Base-by-base conservation (phyloP, 2,329 filamentous ascomycete genomes). In the Monilinia aucupariae region DNA sequence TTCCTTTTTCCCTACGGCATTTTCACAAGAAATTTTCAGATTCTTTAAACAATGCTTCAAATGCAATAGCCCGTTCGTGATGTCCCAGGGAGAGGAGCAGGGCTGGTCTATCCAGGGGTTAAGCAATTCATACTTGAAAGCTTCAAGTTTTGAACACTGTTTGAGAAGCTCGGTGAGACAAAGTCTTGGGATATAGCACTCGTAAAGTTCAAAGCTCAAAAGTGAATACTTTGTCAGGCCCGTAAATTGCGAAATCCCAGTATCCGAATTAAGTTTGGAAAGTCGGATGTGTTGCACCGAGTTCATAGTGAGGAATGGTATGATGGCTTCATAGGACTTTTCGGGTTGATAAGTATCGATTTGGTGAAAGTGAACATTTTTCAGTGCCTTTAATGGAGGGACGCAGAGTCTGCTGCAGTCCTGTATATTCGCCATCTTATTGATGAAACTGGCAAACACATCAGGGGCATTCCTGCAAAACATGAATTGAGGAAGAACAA, bases 71-170 rank as follows among this genome's bases (percentile, higher is more conserved):
- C 41, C 41, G 7, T 43, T 8, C 17, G 17, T 8, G 17, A 43
- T n/a, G 8, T 43, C 41, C 17, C 17, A n/a, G n/a, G n/a, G 7
- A 43, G 41, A 17, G 17, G 17, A 43, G 20, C 17, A 43, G 41
- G 3, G 17, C 7, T 43, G 4, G 8, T 2, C 13, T n/a, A 20
- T 7, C 17, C 1, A 7, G 17, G 5, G 2, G 1, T 3, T 15
- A 39, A 5, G 4, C 37, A n/a, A 2, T 43, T 20, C 1, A 43
- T 7, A 43, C 41, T n/a, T 6, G 9, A 43, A n/a, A 20, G 6
- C 41, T n/a, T 43, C 13, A 17, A 43, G 41, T 1, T 43, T 43
- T 17, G 7, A 43, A 43, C 41, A 43, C 17, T 3, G 17, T 43
- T n/a, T n/a, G 41, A 43, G 41, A 8, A 43, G 17, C 17, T 15